Evolutionary conservation across 2,329 filamentous ascomycete species (phyloP).

Genomic region (Claviceps fusiformis): DNA sequence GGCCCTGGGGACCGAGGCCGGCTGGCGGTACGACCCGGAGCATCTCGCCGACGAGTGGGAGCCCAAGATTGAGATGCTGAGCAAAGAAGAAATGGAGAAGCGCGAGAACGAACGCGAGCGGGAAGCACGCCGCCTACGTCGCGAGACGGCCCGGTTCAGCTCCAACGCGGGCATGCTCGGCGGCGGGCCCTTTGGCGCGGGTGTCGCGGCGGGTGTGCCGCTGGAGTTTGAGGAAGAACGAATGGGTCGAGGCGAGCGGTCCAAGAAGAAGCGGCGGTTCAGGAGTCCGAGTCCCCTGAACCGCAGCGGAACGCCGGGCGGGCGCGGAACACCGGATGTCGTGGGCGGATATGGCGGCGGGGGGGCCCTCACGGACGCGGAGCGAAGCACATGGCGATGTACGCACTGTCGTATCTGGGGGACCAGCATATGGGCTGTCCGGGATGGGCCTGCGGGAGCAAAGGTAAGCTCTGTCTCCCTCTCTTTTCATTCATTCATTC

Average conservation of each 20-base stretch:
- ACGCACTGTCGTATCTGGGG: constrained; percentile 80
- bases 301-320: constrained; percentile 48
- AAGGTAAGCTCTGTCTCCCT: constrained; percentile 43
- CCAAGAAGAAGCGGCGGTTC: constrained; percentile 90
- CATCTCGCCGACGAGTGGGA: constrained; percentile 76
- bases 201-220: constrained; percentile 18
- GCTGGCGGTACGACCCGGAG: constrained; percentile 92
- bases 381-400: constrained; percentile 77
- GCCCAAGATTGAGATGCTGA: constrained; percentile 66
- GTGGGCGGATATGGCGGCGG: constrained; percentile 60
- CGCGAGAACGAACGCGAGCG: constrained; percentile 87
- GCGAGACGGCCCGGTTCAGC: constrained; percentile 87
- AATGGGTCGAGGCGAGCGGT: constrained; percentile 82
- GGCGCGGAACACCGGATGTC: constrained; percentile 68
- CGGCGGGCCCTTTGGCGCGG: constrained; percentile 47
- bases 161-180: constrained; percentile 71
- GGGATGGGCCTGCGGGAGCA: constrained; percentile 75
- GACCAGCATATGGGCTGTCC: constrained; percentile 82
- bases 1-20: constrained; percentile 66
- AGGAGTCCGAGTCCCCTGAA: constrained; percentile 72
- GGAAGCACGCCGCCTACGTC: constrained; percentile 70
- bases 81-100: constrained; percentile 95
- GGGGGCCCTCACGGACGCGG: constrained; percentile 57
- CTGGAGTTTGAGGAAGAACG: constrained; percentile 56
- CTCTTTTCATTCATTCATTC: no score